A percentile compares a stretch with the other conserved stretches of the same genome.
Evolutionary conservation across 108 stramenopile genomes (phyloP).

Genomic region (Skeletonema tropicum): DNA sequence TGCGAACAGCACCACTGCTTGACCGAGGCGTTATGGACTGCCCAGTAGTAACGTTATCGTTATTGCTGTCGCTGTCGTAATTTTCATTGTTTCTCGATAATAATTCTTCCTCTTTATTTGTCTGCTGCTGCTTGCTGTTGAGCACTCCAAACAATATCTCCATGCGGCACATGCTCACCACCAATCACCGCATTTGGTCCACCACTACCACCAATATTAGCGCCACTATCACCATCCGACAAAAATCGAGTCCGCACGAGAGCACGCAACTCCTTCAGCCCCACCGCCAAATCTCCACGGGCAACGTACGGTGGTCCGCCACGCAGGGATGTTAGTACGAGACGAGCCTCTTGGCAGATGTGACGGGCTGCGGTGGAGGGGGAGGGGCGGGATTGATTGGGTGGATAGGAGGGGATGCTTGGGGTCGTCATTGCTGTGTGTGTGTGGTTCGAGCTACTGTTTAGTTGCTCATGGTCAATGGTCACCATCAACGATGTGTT

Average conservation of each 20-base stretch:
- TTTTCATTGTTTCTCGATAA: background rate
- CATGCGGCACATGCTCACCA: background rate
- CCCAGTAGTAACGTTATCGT: background rate
- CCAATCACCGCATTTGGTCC: too few relatives aligned
- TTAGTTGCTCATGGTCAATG: too few relatives aligned
- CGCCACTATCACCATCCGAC: background rate
- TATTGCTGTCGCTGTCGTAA: background rate
- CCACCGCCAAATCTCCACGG: constrained; percentile 74
- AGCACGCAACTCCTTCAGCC: constrained; percentile 67
- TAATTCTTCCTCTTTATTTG: background rate
- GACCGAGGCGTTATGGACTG: background rate
- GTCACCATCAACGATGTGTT: too few relatives aligned
- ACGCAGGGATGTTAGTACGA: constrained; percentile 77
- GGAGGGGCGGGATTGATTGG: constrained; percentile 22
- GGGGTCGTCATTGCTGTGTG: too few relatives aligned
- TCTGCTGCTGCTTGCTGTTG: background rate
- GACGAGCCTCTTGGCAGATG: constrained; percentile 75
- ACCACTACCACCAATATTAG: too few relatives aligned
- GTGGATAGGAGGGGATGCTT: constrained; percentile 35
- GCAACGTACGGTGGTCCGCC: constrained; percentile 82
- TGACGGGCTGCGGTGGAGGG: constrained; percentile 61
- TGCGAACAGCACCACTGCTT: background rate
- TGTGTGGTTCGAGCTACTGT: too few relatives aligned
- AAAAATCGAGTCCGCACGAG: constrained; percentile 37
- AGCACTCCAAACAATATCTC: background rate